Evolutionary conservation across 345 rosid genomes (phyloP).

Genomic region (Geranium brycei): DNA sequence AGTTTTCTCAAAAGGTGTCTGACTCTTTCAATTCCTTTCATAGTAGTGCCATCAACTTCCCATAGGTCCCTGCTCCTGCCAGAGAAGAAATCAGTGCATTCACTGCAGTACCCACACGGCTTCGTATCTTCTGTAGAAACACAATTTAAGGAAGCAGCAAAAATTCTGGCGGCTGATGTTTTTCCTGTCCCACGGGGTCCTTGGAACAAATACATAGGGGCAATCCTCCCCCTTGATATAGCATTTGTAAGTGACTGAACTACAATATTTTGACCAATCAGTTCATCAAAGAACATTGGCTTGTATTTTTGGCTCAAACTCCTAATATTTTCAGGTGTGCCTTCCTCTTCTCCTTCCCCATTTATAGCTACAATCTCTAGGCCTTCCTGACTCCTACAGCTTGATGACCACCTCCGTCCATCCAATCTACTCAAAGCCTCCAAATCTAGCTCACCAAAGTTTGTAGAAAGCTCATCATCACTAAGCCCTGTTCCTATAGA

Average conservation of each 20-base stretch:
- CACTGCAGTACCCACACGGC: slow-evolving; percentile 81
- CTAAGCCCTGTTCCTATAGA: slow-evolving; percentile 58
- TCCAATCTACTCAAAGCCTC: slow-evolving; percentile 98
- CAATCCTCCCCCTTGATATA: slow-evolving; percentile 60
- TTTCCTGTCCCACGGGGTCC: slow-evolving; percentile 97
- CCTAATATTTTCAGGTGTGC: slow-evolving; percentile 42
- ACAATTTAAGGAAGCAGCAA: slow-evolving; percentile 82
- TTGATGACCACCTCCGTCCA: slow-evolving; percentile 89
- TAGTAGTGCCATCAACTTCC: slow-evolving; percentile 74
- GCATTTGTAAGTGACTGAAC: slow-evolving; percentile 76
- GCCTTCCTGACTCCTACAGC: slow-evolving; percentile 82
- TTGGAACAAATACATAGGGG: slow-evolving; percentile 88
- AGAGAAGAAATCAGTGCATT: slow-evolving; percentile 60
- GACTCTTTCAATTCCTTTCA: slow-evolving; percentile 51
- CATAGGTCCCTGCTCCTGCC: slow-evolving; percentile 55
- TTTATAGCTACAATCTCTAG: slow-evolving; percentile 44
- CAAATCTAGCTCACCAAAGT: slow-evolving; percentile 79
- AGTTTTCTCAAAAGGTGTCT: slow-evolving; percentile 51
- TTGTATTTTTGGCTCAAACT: slow-evolving; percentile 83
- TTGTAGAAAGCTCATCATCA: slow-evolving; percentile 90
- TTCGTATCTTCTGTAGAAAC: slow-evolving; percentile 46
- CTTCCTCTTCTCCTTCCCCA: slow-evolving; percentile 59
- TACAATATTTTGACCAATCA: slow-evolving; percentile 85
- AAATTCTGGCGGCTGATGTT: slow-evolving; percentile 77
- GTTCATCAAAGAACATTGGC: slow-evolving; percentile 69